A percentile compares a stretch with the other conserved stretches of the same genome.
phyloP scores from a whole-genome alignment of 805 yeast species.

The Saccharomyces paradoxus region DNA sequence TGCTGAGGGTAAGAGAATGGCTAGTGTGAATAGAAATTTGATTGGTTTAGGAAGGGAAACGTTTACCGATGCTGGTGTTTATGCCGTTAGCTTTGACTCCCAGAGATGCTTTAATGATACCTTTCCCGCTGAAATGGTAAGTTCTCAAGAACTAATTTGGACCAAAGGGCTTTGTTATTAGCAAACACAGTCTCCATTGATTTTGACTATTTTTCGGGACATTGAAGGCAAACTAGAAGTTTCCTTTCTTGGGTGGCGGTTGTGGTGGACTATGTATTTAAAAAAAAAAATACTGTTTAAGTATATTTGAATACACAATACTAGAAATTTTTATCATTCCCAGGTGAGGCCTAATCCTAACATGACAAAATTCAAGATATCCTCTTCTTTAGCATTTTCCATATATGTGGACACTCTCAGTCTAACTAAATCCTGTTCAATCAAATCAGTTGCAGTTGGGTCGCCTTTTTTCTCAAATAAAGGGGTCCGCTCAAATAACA shows the following conservation, averaged over 20 bases:
- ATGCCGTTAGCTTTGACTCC: constrained; percentile 71
- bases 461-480: constrained; percentile 40
- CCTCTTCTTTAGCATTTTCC: constrained; percentile 46
- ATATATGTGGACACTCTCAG: constrained; percentile 60
- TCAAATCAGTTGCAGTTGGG: constrained; percentile 34
- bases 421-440: constrained; percentile 44
- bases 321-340: constrained; percentile 20
- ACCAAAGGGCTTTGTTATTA: constrained; percentile 76
- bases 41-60: constrained; percentile 89
- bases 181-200: constrained; percentile 89
- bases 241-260: constrained; percentile 21
- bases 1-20: constrained; percentile 50
- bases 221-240: constrained; percentile 54
- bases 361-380: constrained; percentile 60
- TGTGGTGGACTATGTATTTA: constrained; percentile 8
- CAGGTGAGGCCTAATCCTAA: constrained; percentile 63
- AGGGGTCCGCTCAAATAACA: constrained; percentile 64
- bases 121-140: constrained; percentile 34
- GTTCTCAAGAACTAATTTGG: constrained; percentile 46
- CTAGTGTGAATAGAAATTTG: constrained; percentile 85
- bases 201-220: constrained; percentile 95
- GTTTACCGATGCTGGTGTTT: constrained; percentile 91
- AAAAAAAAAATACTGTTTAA: background rate
- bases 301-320: background rate
- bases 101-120: constrained; percentile 56